Conservation (phyloP, 2,329 filamentous ascomycete species). For the Mycogone perniciosa region DNA sequence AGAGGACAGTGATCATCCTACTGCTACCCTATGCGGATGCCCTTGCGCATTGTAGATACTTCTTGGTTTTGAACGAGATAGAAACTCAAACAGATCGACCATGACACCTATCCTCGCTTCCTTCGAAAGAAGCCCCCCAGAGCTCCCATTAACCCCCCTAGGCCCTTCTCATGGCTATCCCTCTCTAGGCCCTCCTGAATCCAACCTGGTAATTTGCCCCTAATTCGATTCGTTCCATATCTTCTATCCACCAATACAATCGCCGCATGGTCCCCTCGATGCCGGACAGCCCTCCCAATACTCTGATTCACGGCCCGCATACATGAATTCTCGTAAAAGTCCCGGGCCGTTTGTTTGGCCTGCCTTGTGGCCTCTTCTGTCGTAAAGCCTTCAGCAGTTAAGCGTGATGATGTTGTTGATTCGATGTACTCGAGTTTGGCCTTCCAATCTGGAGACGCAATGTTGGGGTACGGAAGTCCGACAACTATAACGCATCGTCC, state of each 20-base stretch:
- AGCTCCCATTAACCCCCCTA: conserved; percentile 54
- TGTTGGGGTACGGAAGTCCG: conserved; percentile 87
- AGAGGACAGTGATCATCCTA: too few species aligned
- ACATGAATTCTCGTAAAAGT: conserved; percentile 90
- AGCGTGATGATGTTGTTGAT: conserved; percentile 40
- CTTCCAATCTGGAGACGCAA: conserved; percentile 84
- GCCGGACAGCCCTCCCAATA: conserved; percentile 85
- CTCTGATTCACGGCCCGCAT: conserved; percentile 98
- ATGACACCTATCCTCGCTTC: conserved; percentile 16
- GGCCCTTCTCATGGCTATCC: conserved; percentile 42
- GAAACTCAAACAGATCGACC: not conserved
- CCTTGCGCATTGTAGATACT: too few species aligned
- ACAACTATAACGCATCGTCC: conserved; percentile 89
- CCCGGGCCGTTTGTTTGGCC: conserved; percentile 56
- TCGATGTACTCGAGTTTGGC: conserved; percentile 86
- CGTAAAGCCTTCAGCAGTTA: conserved; percentile 19
- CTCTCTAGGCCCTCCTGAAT: conserved; percentile 63
- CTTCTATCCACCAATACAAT: conserved; percentile 80
- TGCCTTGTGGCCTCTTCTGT: conserved; percentile 20
- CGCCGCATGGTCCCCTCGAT: conserved; percentile 80
- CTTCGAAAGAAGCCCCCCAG: conserved; percentile 56
- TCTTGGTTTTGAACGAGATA: too few species aligned
- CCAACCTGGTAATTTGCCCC: conserved; percentile 79
- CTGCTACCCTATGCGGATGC: too few species aligned
- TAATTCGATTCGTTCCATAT: conserved; percentile 68